Conservation (phyloP, 352 stramenopile genomes). For the Detonula confervacea region DNA sequence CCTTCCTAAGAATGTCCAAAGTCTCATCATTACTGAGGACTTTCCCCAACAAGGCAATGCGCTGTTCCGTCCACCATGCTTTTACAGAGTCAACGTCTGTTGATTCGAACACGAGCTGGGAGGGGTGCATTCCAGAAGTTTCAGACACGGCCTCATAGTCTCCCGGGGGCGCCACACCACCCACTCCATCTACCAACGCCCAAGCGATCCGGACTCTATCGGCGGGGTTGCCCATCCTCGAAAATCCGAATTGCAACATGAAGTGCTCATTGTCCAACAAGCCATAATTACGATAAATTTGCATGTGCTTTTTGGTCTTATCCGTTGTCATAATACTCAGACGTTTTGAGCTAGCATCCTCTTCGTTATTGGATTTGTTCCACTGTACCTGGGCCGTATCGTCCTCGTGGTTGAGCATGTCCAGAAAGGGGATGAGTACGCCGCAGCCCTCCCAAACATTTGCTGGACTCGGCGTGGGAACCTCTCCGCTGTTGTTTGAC, state of each 20-base stretch:
- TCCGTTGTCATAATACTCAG: constrained; percentile 34
- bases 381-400: constrained; percentile 66
- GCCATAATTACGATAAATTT: constrained; percentile 82
- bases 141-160: constrained; percentile 61
- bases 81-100: constrained; percentile 65
- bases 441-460: constrained; percentile 76
- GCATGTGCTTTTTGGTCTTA: constrained; percentile 49
- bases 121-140: constrained; percentile 29
- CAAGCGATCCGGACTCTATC: constrained; percentile 75
- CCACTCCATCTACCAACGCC: constrained; percentile 79
- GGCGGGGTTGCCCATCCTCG: constrained; percentile 70
- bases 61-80: constrained; percentile 80
- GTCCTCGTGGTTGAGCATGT: constrained; percentile 85
- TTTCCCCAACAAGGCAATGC: constrained; percentile 70
- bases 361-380: constrained; percentile 41
- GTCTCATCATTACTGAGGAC: constrained; percentile 53
- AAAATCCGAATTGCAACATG: constrained; percentile 81
- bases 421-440: constrained; percentile 82
- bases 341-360: constrained; percentile 7
- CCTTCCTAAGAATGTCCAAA: constrained; percentile 66
- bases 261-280: constrained; percentile 71
- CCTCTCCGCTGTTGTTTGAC: neutral
- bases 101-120: constrained; percentile 71
- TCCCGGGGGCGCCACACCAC: constrained; percentile 52
- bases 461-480: constrained; percentile 36